A percentile compares a stretch with the other conserved stretches of the same genome.
These are phyloP conservation scores for Trifolium pratense DNA, from an alignment of 306 rosid species.

Conservation along the genomic window DNA sequence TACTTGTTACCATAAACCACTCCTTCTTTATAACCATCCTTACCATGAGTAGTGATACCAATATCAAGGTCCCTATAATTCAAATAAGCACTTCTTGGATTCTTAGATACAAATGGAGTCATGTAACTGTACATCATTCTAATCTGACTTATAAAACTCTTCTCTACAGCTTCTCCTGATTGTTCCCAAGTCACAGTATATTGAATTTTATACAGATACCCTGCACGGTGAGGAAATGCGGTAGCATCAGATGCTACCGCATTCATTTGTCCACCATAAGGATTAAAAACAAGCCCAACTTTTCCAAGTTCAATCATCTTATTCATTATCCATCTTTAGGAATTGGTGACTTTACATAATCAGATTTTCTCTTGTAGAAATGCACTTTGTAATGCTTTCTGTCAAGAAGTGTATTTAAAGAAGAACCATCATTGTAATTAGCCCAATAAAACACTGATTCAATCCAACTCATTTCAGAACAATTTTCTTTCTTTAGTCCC, in stretches of 20 bases:
- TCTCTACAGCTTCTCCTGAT: conserved; percentile 38
- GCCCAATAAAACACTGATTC: conserved; percentile 70
- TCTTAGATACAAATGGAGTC: conserved; percentile 81
- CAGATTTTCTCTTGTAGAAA: conserved; percentile 62
- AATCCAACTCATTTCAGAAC: conserved; percentile 69
- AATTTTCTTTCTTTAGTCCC: conserved; percentile 53
- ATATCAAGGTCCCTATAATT: conserved; percentile 84
- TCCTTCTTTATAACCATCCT: conserved; percentile 55
- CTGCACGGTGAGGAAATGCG: conserved; percentile 76
- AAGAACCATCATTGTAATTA: conserved; percentile 33
- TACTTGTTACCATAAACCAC: conserved; percentile 64
- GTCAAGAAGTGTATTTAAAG: conserved; percentile 55
- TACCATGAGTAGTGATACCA: conserved; percentile 52
- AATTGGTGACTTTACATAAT: conserved; percentile 65
- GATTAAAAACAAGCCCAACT: conserved; percentile 66
- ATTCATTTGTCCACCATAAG: conserved; percentile 82
- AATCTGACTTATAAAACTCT: conserved; percentile 40
- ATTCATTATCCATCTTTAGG: conserved; percentile 55
- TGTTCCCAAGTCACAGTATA: conserved; percentile 65
- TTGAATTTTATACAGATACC: conserved; percentile 71
- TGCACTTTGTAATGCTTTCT: conserved; percentile 46
- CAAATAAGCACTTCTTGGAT: conserved; percentile 73
- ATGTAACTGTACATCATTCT: conserved; percentile 58
- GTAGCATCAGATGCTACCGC: conserved; percentile 53
- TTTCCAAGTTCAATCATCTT: conserved; percentile 63